These are phyloP conservation scores for Blumeria graminis DNA, from an alignment of 2,329 filamentous ascomycete genomes.

Conservation along the genomic window DNA sequence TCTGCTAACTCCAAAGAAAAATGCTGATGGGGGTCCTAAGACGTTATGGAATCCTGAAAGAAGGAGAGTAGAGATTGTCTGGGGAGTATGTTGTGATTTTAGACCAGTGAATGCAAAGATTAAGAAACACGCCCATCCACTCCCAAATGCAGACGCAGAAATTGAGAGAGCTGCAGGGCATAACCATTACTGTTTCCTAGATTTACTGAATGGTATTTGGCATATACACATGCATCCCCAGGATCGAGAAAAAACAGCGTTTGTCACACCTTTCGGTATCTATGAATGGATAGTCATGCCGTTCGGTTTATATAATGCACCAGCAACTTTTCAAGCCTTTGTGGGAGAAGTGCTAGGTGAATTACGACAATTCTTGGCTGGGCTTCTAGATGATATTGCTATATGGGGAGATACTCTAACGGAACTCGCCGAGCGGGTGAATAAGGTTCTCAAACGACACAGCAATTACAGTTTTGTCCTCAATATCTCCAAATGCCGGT, in stretches of 20 bases:
- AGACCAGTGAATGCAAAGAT: not conserved
- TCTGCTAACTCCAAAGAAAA: not conserved
- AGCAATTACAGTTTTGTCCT: not conserved
- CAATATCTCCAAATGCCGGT: not conserved
- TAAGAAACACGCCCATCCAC: not conserved
- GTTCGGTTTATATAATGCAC: slow-evolving; percentile 1
- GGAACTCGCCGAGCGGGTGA: not conserved
- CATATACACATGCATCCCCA: not conserved
- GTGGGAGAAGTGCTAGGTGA: not conserved
- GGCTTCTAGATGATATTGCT: not conserved
- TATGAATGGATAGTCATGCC: slow-evolving; percentile 2
- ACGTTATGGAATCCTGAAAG: not conserved
- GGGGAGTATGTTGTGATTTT: not conserved
- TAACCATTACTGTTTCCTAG: not conserved
- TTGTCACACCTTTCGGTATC: not conserved
- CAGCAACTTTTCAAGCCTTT: slow-evolving; percentile 2
- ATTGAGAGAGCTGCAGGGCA: not conserved
- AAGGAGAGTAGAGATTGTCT: not conserved
- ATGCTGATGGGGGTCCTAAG: not conserved
- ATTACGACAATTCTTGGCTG: not conserved
- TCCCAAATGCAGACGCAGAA: not conserved
- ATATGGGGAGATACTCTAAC: not conserved
- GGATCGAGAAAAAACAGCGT: not conserved
- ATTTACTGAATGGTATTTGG: not conserved
- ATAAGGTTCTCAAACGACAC: not conserved